A percentile compares a stretch with the other conserved stretches of the same genome.
These are phyloP conservation scores for Suhomyces kunorum DNA, from an alignment of 1,139 yeast species.

Conservation along the genomic window DNA sequence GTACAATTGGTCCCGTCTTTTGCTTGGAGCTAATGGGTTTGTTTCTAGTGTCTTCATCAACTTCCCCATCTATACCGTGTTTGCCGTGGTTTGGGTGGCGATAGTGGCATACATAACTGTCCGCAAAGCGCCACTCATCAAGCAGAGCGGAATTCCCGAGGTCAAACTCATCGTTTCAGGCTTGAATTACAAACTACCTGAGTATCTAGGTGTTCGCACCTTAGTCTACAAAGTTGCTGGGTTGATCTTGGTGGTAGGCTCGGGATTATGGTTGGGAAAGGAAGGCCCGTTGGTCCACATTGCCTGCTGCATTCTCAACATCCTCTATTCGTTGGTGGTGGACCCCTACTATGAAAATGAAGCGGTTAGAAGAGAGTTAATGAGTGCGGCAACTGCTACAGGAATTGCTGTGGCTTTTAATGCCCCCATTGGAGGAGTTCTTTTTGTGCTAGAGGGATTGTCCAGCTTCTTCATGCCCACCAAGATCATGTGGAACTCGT, in stretches of 20 bases:
- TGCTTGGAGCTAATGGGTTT: constrained; percentile 25
- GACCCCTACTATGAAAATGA: constrained; percentile 48
- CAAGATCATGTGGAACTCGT: constrained; percentile 76
- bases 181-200: constrained; percentile 41
- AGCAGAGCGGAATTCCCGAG: constrained; percentile 72
- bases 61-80: constrained; percentile 39
- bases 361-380: constrained; percentile 59
- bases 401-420: constrained; percentile 94
- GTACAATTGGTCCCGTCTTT: constrained; percentile 42
- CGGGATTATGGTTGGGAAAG: constrained; percentile 88
- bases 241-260: constrained; percentile 65
- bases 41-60: constrained; percentile 29
- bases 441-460: constrained; percentile 78
- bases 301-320: constrained; percentile 60
- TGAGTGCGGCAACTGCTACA: constrained; percentile 87
- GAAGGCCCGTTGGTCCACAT: constrained; percentile 95
- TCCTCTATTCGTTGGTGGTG: constrained; percentile 34
- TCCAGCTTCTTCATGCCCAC: constrained; percentile 64
- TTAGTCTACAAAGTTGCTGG: constrained; percentile 55
- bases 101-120: constrained; percentile 36
- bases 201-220: constrained; percentile 50
- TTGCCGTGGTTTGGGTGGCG: constrained; percentile 30
- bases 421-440: constrained; percentile 92
- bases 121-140: constrained; percentile 44
- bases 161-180: constrained; percentile 66